These are phyloP conservation scores for Amorphotheca resinae DNA, from an alignment of 495 filamentous ascomycete species.

Conservation along the genomic window DNA sequence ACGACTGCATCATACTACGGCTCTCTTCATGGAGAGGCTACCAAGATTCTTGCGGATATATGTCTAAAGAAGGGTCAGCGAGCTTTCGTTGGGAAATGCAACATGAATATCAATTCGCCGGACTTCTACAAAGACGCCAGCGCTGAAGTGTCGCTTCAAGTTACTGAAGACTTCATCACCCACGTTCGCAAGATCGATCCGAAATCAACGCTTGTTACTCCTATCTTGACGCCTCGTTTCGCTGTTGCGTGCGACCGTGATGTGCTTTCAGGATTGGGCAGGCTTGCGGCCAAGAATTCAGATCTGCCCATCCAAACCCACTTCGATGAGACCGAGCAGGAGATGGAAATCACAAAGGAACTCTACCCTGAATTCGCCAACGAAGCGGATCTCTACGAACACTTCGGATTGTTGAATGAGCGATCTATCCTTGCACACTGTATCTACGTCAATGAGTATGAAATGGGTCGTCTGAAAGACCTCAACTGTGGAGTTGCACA, in stretches of 20 bases:
- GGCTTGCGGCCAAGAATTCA: conserved; percentile 34
- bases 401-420: conserved; percentile 38
- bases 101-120: conserved; percentile 50
- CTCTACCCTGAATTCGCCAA: conserved; percentile 40
- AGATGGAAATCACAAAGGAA: conserved; percentile 36
- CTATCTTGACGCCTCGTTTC: conserved; percentile 52
- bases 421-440: conserved; percentile 54
- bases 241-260: conserved; percentile 44
- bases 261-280: conserved; percentile 39
- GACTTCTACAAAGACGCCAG: conserved; percentile 44
- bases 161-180: conserved; percentile 40
- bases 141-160: conserved; percentile 33
- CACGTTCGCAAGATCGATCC: conserved; percentile 33
- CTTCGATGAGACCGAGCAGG: conserved; percentile 47
- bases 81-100: conserved; percentile 53
- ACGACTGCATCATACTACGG: conserved; percentile 57
- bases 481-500: conserved; percentile 47
- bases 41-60: conserved; percentile 44
- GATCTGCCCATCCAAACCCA: conserved; percentile 51
- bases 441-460: conserved; percentile 42
- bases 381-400: conserved; percentile 43
- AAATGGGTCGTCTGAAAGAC: conserved; percentile 33
- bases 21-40: conserved; percentile 44
- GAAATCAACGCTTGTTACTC: conserved; percentile 32
- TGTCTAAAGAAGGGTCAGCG: conserved; percentile 46